Conservation (phyloP, 75 land plant species). For the Adiantum capillusveneris region DNA sequence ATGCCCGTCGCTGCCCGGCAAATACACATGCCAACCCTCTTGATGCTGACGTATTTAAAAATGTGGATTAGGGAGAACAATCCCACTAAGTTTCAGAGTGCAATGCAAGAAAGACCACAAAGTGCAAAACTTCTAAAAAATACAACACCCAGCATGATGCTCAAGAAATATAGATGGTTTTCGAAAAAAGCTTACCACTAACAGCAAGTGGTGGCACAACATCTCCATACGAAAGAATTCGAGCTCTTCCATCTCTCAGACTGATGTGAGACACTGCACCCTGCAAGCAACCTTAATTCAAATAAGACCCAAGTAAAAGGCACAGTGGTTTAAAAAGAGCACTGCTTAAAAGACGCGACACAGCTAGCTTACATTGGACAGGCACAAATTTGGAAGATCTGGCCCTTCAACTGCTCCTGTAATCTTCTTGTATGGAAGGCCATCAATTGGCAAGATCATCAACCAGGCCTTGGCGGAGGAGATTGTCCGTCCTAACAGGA, state of each 20-base stretch:
- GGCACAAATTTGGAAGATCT: not conserved
- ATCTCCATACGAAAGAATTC: conserved; percentile 44
- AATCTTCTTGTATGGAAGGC: conserved; percentile 36
- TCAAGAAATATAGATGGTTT: no score
- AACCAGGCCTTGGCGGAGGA: conserved; percentile 36
- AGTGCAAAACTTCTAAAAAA: no score
- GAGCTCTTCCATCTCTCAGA: conserved; percentile 54
- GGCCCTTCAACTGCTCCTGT: not conserved
- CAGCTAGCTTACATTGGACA: not conserved
- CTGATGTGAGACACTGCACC: conserved; percentile 36
- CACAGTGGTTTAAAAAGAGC: not conserved
- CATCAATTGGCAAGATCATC: conserved; percentile 50
- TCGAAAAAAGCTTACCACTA: conserved; percentile 45
- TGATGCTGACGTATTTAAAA: conserved; percentile 51
- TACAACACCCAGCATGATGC: no score
- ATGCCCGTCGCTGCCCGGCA: conserved; percentile 62
- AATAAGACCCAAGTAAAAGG: no score
- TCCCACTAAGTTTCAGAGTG: no score
- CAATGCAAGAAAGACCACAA: no score
- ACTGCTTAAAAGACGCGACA: not conserved
- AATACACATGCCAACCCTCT: conserved; percentile 90
- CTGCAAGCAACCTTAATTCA: no score
- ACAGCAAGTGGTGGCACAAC: conserved; percentile 70
- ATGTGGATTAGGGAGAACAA: no score
- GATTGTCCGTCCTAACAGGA: conserved; percentile 44